Conservation (phyloP, 1,139 yeast genomes). For the Kurtzmaniella quercitrusa region DNA sequence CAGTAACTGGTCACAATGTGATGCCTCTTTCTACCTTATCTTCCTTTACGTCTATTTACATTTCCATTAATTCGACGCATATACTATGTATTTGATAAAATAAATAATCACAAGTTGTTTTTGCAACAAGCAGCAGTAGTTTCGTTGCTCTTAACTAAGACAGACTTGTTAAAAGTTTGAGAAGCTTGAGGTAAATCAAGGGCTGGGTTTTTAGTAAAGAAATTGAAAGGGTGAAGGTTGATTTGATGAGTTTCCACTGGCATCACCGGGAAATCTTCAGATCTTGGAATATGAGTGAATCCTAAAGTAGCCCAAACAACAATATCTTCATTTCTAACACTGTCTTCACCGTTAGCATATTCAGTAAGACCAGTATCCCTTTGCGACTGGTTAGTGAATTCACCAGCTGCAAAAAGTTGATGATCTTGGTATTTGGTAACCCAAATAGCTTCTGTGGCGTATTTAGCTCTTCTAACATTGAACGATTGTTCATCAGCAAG, state of each 20-base stretch:
- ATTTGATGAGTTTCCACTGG: constrained; percentile 76
- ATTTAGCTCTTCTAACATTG: constrained; percentile 64
- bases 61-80: background rate
- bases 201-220: constrained; percentile 80
- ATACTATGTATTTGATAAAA: background rate
- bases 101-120: constrained; percentile 23
- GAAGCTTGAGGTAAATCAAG: constrained; percentile 75
- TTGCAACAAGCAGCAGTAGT: constrained; percentile 40
- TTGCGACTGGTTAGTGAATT: constrained; percentile 72
- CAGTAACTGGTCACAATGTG: too few relatives aligned
- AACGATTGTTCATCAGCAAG: constrained; percentile 61
- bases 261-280: constrained; percentile 93
- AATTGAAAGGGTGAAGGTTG: constrained; percentile 67
- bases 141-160: constrained; percentile 24
- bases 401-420: constrained; percentile 72
- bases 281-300: constrained; percentile 82
- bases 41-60: background rate
- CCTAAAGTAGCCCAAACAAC: constrained; percentile 89
- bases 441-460: constrained; percentile 74
- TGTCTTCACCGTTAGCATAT: constrained; percentile 67
- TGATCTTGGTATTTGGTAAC: constrained; percentile 69
- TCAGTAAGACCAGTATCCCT: constrained; percentile 57
- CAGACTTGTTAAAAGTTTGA: constrained; percentile 72
- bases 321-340: constrained; percentile 73
- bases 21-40: background rate